Evolutionary conservation across 2,329 filamentous ascomycete species (phyloP).

Genomic region (Penicillium sp.): DNA sequence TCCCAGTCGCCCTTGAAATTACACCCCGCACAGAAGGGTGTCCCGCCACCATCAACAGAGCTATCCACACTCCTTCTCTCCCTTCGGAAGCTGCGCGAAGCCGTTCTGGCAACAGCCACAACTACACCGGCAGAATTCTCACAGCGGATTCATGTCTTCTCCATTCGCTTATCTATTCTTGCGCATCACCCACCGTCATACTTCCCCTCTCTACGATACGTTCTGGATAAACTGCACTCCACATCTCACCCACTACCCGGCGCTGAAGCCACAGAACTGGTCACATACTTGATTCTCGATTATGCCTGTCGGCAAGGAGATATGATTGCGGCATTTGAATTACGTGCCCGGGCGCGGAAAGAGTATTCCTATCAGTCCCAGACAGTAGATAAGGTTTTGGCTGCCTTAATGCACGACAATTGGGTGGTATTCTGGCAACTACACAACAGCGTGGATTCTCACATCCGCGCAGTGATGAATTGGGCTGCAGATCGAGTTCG

Average conservation of each 20-base stretch:
- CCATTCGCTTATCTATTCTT: conserved; percentile 78
- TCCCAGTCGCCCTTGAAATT: conserved; percentile 24
- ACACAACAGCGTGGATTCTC: conserved; percentile 72
- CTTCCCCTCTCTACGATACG: conserved; percentile 77
- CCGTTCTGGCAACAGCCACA: conserved; percentile 69
- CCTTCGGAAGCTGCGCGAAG: conserved; percentile 89
- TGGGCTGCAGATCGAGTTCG: conserved; percentile 75
- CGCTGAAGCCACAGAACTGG: conserved; percentile 75
- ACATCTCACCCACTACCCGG: conserved; percentile 64
- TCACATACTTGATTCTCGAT: conserved; percentile 80
- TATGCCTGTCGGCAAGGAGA: conserved; percentile 80
- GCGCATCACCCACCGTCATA: conserved; percentile 84
- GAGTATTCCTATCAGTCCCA: conserved; percentile 63
- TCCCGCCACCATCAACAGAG: conserved; percentile 56
- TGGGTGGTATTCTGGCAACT: conserved; percentile 76
- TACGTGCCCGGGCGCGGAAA: conserved; percentile 53
- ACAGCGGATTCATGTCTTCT: conserved; percentile 87
- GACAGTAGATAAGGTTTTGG: conserved; percentile 68
- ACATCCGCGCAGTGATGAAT: conserved; percentile 75
- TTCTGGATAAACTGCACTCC: conserved; percentile 69
- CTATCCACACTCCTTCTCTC: conserved; percentile 76
- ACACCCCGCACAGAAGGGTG: conserved; percentile 24
- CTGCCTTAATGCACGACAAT: conserved; percentile 74
- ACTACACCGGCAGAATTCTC: conserved; percentile 77
- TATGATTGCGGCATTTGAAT: conserved; percentile 68